Percentiles rank a stretch among this genome's conserved stretches.
Evolutionary conservation across 345 rosid species (phyloP).

Genomic region (Pistacia vera): DNA sequence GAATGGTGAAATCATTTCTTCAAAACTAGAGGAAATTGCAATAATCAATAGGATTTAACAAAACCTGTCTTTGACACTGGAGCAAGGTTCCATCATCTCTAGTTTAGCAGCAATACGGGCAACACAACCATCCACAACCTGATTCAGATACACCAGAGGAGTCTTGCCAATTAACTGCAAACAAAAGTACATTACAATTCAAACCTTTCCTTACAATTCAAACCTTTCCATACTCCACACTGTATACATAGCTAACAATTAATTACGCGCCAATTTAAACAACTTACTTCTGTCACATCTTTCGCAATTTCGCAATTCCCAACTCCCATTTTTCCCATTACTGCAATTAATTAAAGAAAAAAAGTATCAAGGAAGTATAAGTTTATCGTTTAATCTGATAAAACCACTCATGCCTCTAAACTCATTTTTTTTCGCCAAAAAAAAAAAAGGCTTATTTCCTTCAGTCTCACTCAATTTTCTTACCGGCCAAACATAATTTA

Average conservation of each 20-base stretch:
- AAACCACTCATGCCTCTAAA: not conserved
- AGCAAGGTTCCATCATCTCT: conserved; percentile 77
- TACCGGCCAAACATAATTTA: not conserved
- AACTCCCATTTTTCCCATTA: conserved; percentile 45
- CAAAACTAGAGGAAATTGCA: not conserved
- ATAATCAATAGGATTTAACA: not conserved
- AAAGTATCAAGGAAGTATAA: not conserved
- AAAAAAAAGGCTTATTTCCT: not conserved
- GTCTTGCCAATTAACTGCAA: conserved; percentile 79
- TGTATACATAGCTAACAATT: not conserved
- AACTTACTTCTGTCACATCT: conserved; percentile 80
- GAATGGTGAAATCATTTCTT: not conserved
- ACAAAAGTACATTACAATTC: not conserved
- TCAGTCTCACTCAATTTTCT: not conserved
- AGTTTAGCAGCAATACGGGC: conserved; percentile 86
- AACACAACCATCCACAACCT: conserved; percentile 68
- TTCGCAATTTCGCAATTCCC: conserved; percentile 57
- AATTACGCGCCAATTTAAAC: not conserved
- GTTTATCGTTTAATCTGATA: not conserved
- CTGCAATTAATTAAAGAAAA: conserved; percentile 21
- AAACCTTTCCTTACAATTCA: not conserved
- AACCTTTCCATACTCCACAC: not conserved
- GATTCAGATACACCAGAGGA: conserved; percentile 82
- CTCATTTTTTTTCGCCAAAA: not conserved
- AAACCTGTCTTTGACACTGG: conserved; percentile 82